Evolutionary conservation across 176 grass and related monocot genomes (phyloP).

Genomic region (Areca catechu): DNA sequence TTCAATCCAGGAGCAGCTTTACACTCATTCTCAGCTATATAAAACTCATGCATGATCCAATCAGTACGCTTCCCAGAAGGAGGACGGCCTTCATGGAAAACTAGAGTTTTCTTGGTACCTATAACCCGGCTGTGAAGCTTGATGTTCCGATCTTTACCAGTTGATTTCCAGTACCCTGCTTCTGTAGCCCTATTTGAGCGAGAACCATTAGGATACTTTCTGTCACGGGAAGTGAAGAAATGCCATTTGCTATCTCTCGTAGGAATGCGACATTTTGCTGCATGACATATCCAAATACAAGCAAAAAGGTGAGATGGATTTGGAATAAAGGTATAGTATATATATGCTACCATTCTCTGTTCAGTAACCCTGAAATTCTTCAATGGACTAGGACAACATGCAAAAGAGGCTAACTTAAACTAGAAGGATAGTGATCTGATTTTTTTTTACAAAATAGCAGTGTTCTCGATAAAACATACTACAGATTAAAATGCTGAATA

Average conservation of each 20-base stretch:
- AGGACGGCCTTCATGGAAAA: constrained; percentile 89
- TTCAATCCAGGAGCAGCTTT: constrained; percentile 47
- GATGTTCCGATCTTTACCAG: constrained; percentile 77
- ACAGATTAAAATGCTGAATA: too few relatives aligned
- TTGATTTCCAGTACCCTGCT: constrained; percentile 94
- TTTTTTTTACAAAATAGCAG: too few relatives aligned
- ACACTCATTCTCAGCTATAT: constrained; percentile 61
- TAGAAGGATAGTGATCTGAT: too few relatives aligned
- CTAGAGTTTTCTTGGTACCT: constrained; percentile 92
- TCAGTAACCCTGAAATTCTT: too few relatives aligned
- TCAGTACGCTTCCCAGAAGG: constrained; percentile 61
- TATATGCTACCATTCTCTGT: too few relatives aligned
- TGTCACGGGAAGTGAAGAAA: constrained; percentile 67
- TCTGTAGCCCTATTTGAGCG: constrained; percentile 67
- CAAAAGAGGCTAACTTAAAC: too few relatives aligned
- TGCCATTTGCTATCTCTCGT: constrained; percentile 81
- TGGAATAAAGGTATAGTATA: too few relatives aligned
- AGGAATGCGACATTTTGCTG: constrained; percentile 57
- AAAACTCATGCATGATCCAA: constrained; percentile 99
- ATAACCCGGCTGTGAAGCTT: constrained; percentile 38
- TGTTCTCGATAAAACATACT: too few relatives aligned
- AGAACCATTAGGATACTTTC: constrained; percentile 78
- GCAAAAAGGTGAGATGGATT: too few relatives aligned
- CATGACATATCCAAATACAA: constrained; percentile 1
- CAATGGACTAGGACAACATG: too few relatives aligned